Evolutionary conservation across 129 eudicot genomes (phyloP).

Genomic region (Escallonia rubra): DNA sequence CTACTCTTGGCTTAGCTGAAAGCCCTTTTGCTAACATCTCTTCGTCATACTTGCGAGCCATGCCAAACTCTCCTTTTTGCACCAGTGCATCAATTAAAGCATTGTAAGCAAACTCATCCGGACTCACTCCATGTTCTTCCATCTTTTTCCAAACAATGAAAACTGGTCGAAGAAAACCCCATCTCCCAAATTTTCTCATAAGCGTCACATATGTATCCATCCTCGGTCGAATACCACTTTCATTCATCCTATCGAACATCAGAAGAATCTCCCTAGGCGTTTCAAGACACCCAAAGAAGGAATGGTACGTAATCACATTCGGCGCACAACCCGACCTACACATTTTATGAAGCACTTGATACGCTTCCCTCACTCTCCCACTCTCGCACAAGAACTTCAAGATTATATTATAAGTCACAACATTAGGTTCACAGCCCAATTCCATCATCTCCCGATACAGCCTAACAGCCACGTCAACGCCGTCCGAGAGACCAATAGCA

Average conservation of each 20-base stretch:
- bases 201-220: slow-evolving; percentile 91
- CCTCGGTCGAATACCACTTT: slow-evolving; percentile 58
- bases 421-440: slow-evolving; percentile 66
- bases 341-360: slow-evolving; percentile 68
- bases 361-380: slow-evolving; percentile 66
- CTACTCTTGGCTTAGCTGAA: slow-evolving; percentile 79
- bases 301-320: slow-evolving; percentile 67
- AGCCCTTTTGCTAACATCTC: slow-evolving; percentile 90
- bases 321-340: slow-evolving; percentile 63
- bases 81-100: slow-evolving; percentile 90
- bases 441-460: slow-evolving; percentile 78
- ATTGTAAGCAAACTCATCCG: slow-evolving; percentile 75
- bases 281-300: slow-evolving; percentile 63
- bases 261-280: slow-evolving; percentile 77
- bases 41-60: slow-evolving; percentile 84
- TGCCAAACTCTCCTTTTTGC: slow-evolving; percentile 83
- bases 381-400: slow-evolving; percentile 75
- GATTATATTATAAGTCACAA: slow-evolving; percentile 66
- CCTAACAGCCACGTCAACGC: slow-evolving; percentile 79
- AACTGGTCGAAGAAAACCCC: slow-evolving; percentile 94
- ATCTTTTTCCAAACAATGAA: slow-evolving; percentile 75
- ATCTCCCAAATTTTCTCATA: slow-evolving; percentile 88
- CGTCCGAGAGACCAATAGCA: slow-evolving; percentile 70
- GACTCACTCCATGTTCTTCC: slow-evolving; percentile 77
- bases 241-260: slow-evolving; percentile 80